These are phyloP conservation scores for Diaporthe helianthi DNA, from an alignment of 2,329 filamentous ascomycete species.

Conservation along the genomic window DNA sequence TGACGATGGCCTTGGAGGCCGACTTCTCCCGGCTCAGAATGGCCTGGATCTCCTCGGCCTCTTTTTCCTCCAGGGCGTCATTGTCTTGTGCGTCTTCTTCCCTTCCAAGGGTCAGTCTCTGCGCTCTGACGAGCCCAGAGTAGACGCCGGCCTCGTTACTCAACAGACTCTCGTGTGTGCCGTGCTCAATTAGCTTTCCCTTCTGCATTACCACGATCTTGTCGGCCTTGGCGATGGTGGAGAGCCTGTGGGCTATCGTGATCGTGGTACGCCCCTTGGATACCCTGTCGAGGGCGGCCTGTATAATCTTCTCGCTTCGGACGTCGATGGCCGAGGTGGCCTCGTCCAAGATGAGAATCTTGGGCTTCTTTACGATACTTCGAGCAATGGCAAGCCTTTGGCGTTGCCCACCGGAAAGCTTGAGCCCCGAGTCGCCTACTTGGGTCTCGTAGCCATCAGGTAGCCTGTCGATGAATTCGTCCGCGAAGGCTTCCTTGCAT, in stretches of 20 bases:
- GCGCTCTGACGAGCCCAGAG: conserved; percentile 69
- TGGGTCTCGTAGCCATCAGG: conserved; percentile 73
- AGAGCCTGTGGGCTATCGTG: conserved; percentile 73
- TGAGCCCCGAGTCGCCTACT: conserved; percentile 80
- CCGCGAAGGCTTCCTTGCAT: conserved; percentile 71
- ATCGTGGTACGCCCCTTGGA: conserved; percentile 66
- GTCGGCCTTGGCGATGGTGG: conserved; percentile 79
- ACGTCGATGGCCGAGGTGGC: conserved; percentile 64
- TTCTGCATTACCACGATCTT: conserved; percentile 78
- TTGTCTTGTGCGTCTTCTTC: conserved; percentile 48
- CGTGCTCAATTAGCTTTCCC: conserved; percentile 75
- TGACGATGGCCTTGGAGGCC: conserved; percentile 47
- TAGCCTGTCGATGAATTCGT: conserved; percentile 71
- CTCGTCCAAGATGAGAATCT: conserved; percentile 71
- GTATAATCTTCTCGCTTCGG: conserved; percentile 55
- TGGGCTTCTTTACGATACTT: conserved; percentile 64
- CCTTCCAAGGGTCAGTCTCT: conserved; percentile 61
- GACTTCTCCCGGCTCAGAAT: conserved; percentile 55
- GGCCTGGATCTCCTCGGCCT: conserved; percentile 50
- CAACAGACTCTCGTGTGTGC: conserved; percentile 77
- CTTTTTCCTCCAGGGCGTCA: conserved; percentile 42
- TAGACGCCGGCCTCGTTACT: conserved; percentile 68
- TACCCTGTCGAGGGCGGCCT: conserved; percentile 61
- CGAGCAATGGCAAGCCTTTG: conserved; percentile 69
- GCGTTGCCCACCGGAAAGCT: conserved; percentile 70